Percentiles rank a stretch among this genome's conserved stretches.
phyloP scores from a whole-genome alignment of 2,329 filamentous ascomycete species.

The Parastagonospora nodorum region DNA sequence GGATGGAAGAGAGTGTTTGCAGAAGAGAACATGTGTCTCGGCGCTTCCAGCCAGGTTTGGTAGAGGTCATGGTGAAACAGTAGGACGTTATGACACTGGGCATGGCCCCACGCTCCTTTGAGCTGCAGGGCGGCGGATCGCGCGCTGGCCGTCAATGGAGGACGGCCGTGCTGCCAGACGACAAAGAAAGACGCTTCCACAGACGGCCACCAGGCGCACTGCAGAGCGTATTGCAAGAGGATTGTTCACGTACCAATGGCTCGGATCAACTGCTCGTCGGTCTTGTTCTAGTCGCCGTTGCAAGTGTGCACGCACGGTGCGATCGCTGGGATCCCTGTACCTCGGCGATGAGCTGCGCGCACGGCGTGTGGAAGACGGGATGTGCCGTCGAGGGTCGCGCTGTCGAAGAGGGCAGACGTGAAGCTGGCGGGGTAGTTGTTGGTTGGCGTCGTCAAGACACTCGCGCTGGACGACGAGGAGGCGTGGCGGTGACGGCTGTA shows the following conservation, averaged over 20 bases:
- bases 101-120: conserved; percentile 31
- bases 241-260: conserved; percentile 14
- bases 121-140: conserved; percentile 13
- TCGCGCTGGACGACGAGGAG: neutral
- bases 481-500: neutral
- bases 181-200: neutral
- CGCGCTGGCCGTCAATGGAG: conserved; percentile 2
- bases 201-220: too few relatives aligned
- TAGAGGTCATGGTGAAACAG: conserved; percentile 32
- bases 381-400: neutral
- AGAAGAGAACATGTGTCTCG: conserved; percentile 22
- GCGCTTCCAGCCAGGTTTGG: conserved; percentile 16
- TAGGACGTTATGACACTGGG: conserved; percentile 25
- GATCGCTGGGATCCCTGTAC: too few relatives aligned
- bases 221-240: neutral
- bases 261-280: conserved; percentile 1
- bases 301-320: neutral
- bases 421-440: too few relatives aligned
- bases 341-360: neutral
- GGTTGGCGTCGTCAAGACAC: neutral
- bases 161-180: neutral
- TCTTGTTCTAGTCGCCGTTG: neutral
- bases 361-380: neutral
- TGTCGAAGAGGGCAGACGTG: neutral
- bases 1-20: conserved; percentile 18